phyloP scores from a whole-genome alignment of 1,284 basidiomycete genomes.

The Cutaneotrichosporon dermatis region DNA sequence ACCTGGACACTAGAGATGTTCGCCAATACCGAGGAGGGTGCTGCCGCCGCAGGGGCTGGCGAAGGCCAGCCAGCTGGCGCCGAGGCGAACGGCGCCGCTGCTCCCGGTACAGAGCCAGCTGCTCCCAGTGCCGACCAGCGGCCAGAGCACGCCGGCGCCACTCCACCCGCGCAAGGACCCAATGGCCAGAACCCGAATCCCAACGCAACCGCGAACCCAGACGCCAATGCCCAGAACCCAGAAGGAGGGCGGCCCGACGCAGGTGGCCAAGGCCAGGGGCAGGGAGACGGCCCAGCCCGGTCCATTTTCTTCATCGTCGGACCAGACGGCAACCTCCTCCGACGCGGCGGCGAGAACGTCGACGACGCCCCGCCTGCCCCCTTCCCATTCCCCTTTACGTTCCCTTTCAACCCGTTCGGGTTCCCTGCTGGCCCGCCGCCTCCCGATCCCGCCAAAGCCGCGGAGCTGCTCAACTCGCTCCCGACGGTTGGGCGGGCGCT shows the following conservation, averaged over 20 bases:
- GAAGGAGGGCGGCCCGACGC: no score
- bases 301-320: slow-evolving; percentile 14
- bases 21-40: slow-evolving; percentile 12
- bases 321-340: slow-evolving; percentile 7
- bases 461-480: slow-evolving; percentile 39
- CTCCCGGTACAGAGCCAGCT: no score
- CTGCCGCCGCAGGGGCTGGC: neutral
- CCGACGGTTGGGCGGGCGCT: slow-evolving; percentile 29
- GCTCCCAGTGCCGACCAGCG: no score
- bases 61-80: neutral
- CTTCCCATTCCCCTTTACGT: slow-evolving; percentile 12
- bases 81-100: neutral
- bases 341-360: neutral
- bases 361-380: neutral
- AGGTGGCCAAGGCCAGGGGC: no score
- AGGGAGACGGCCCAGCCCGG: neutral
- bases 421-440: slow-evolving; percentile 8
- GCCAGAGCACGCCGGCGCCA: no score
- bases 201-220: no score
- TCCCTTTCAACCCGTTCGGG: neutral
- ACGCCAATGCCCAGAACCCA: no score
- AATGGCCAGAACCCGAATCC: no score
- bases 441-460: slow-evolving; percentile 38
- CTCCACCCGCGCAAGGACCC: no score
- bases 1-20: slow-evolving; percentile 20